Percentiles rank a stretch among this genome's conserved stretches.
Conservation (phyloP, 805 yeast genomes). For the Lachancea sp. region DNA sequence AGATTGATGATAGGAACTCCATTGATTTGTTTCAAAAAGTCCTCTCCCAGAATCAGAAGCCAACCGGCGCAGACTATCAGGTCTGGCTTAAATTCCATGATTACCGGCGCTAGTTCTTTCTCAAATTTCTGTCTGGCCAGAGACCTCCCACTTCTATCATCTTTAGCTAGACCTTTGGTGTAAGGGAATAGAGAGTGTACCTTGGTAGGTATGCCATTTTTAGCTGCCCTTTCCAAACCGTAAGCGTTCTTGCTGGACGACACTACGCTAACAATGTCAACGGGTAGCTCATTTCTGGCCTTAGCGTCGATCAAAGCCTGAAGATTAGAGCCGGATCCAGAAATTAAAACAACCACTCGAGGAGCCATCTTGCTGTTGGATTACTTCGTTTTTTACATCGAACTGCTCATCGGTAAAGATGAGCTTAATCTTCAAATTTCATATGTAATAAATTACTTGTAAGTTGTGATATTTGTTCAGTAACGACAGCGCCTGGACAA, state of each 20-base stretch:
- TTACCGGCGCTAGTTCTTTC: slow-evolving; percentile 63
- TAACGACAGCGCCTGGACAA: too few species aligned
- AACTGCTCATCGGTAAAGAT: not conserved
- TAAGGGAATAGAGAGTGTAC: slow-evolving; percentile 68
- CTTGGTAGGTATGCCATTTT: slow-evolving; percentile 62
- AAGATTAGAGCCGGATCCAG: slow-evolving; percentile 93
- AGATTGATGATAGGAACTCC: slow-evolving; percentile 78
- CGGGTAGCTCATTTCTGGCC: slow-evolving; percentile 36
- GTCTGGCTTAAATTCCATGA: slow-evolving; percentile 63
- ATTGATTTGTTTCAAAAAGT: slow-evolving; percentile 61
- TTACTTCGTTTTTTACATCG: not conserved
- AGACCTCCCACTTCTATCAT: slow-evolving; percentile 49
- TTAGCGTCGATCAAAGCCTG: slow-evolving; percentile 88
- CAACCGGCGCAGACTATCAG: slow-evolving; percentile 97
- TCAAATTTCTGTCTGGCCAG: slow-evolving; percentile 68
- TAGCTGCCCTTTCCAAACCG: slow-evolving; percentile 74
- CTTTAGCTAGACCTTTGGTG: slow-evolving; percentile 69
- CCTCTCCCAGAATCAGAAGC: slow-evolving; percentile 86
- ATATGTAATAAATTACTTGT: too few species aligned
- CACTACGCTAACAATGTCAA: slow-evolving; percentile 65
- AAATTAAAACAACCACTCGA: slow-evolving; percentile 62
- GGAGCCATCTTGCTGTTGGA: slow-evolving; percentile 7
- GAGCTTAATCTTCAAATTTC: too few species aligned
- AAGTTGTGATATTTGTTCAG: too few species aligned
- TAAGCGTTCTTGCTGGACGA: slow-evolving; percentile 84